phyloP scores from a whole-genome alignment of 176 grass and related monocot species.

The Juncus inflexus region DNA sequence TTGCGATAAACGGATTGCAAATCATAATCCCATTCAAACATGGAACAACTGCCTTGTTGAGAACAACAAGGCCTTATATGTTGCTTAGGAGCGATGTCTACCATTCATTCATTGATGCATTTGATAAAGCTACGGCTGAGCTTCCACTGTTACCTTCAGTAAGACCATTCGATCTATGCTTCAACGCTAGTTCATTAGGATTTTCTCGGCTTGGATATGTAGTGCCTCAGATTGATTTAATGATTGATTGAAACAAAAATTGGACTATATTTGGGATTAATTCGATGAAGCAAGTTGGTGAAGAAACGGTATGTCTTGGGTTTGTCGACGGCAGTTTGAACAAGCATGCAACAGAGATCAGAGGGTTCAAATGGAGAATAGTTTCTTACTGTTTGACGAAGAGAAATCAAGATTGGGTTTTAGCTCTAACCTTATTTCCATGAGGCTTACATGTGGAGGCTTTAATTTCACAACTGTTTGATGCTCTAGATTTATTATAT shows the following conservation, averaged over 20 bases:
- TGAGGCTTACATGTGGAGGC: slow-evolving; percentile 1
- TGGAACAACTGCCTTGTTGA: slow-evolving; percentile 5
- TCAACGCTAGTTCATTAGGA: slow-evolving; percentile 2
- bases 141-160: not conserved
- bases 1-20: not conserved
- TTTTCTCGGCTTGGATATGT: slow-evolving; percentile 19
- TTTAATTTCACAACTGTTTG: slow-evolving; percentile 31
- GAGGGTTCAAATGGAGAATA: slow-evolving; percentile 48
- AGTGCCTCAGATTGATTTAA: slow-evolving; percentile 28
- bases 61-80: slow-evolving; percentile 29
- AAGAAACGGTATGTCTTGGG: slow-evolving; percentile 29
- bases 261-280: slow-evolving; percentile 31
- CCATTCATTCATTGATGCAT: slow-evolving; percentile 28
- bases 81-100: slow-evolving; percentile 40
- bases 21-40: not conserved
- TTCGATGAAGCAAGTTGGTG: slow-evolving; percentile 25
- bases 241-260: slow-evolving; percentile 23
- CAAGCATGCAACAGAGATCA: slow-evolving; percentile 34
- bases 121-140: slow-evolving; percentile 5
- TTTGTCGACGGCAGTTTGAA: slow-evolving; percentile 30
- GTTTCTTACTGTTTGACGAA: slow-evolving; percentile 45
- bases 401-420: slow-evolving; percentile 35
- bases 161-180: slow-evolving; percentile 35
- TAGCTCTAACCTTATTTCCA: not conserved
- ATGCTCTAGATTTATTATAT: too few species aligned